These are phyloP conservation scores for Trichosporon sp. DNA, from an alignment of 1,284 basidiomycete genomes.

Conservation along the genomic window DNA sequence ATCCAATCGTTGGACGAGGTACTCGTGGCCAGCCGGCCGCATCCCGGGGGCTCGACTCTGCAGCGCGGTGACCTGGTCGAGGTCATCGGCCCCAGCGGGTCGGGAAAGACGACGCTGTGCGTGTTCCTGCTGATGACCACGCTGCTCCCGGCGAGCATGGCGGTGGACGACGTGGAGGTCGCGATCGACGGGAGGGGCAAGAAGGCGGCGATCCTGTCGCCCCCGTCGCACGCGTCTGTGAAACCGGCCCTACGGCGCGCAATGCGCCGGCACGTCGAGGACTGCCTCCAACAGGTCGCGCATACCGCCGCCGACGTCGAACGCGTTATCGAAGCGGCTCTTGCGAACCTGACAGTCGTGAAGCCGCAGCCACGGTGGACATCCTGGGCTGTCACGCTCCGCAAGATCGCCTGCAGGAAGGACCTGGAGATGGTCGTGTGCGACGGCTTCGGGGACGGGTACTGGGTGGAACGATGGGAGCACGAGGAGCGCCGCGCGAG, in stretches of 20 bases:
- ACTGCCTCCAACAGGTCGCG: background rate
- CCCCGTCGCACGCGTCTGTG: conserved; percentile 26
- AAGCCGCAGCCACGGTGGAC: conserved; percentile 2
- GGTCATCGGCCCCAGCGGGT: conserved; percentile 41
- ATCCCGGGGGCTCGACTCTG: conserved; percentile 33
- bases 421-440: conserved; percentile 30
- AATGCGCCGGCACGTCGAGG: conserved; percentile 31
- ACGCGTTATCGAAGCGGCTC: conserved; percentile 8
- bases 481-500: conserved; percentile 26
- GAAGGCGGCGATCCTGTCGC: conserved; percentile 30
- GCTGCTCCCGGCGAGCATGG: conserved; percentile 27
- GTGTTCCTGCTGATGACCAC: conserved; percentile 33
- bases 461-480: conserved; percentile 40
- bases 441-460: conserved; percentile 44
- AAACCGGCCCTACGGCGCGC: conserved; percentile 17
- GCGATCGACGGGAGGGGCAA: conserved; percentile 33
- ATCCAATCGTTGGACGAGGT: conserved; percentile 37
- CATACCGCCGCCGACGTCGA: background rate
- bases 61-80: conserved; percentile 48
- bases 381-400: conserved; percentile 26
- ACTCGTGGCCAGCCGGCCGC: conserved; percentile 29
- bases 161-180: conserved; percentile 13
- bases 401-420: conserved; percentile 12
- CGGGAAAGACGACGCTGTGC: conserved; percentile 32
- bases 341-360: background rate